A percentile compares a stretch with the other conserved stretches of the same genome.
Conservation (phyloP, 2,329 filamentous ascomycete genomes). For the Ceratocystis cacaofunesta region DNA sequence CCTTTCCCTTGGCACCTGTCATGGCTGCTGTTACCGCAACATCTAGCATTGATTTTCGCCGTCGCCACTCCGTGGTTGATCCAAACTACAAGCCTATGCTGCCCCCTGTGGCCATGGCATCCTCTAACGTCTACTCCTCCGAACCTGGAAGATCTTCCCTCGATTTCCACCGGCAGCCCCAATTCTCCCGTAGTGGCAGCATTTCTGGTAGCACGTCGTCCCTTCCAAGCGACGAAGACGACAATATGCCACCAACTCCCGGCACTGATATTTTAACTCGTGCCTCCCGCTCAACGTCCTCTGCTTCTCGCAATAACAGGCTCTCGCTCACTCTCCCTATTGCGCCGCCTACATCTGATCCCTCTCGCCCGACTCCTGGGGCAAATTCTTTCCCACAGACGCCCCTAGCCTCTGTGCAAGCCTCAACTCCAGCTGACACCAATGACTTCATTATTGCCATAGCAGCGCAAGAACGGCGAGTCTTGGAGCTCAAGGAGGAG, state of each 20-base stretch:
- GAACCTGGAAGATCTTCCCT: constrained; percentile 9
- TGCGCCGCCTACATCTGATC: constrained; percentile 36
- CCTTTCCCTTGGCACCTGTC: constrained; percentile 10
- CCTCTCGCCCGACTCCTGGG: constrained; percentile 35
- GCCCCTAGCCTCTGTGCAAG: constrained; percentile 33
- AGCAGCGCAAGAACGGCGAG: constrained; percentile 77
- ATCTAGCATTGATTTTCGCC: constrained; percentile 12
- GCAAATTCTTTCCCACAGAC: constrained; percentile 23
- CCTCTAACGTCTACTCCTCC: constrained; percentile 14
- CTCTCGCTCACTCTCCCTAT: constrained; percentile 49
- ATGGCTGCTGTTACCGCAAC: constrained; percentile 13
- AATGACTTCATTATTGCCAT: constrained; percentile 72
- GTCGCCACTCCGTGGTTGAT: constrained; percentile 15
- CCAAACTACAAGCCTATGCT: constrained; percentile 6
- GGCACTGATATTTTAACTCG: constrained; percentile 30
- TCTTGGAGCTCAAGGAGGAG: constrained; percentile 83
- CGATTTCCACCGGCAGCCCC: constrained; percentile 11
- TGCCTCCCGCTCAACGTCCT: constrained; percentile 37
- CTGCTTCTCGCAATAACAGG: constrained; percentile 40
- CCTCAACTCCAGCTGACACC: constrained; percentile 34
- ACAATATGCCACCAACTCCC: constrained; percentile 27
- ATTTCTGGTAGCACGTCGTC: constrained; percentile 16
- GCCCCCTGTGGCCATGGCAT: constrained; percentile 17
- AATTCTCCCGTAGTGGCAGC: constrained; percentile 14
- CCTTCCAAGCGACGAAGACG: constrained; percentile 19